phyloP scores from a whole-genome alignment of 139 green algal genomes.

The Parachlorella kessleri region DNA sequence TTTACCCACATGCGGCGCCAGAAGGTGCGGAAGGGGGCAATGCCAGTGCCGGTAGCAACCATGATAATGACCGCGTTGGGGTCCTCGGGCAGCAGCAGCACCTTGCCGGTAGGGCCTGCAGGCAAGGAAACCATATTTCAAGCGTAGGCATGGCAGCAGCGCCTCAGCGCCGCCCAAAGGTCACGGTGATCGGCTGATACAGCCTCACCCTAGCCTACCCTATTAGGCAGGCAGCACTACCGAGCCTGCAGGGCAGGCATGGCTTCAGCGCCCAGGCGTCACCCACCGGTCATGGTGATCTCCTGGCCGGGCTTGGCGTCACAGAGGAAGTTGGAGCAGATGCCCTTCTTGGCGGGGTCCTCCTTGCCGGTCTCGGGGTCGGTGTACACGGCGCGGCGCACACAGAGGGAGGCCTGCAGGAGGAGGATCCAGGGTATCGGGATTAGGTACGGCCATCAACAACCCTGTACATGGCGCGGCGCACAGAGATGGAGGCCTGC shows the following conservation, averaged over 20 bases:
- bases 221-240: no score
- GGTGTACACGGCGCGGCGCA: constrained; percentile 91
- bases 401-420: constrained; percentile 86
- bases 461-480: no score
- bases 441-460: neutral
- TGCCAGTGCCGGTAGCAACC: constrained; percentile 99
- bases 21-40: constrained; percentile 98
- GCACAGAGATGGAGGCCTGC: no score
- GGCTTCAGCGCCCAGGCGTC: no score
- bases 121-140: no score
- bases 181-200: no score
- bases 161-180: no score
- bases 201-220: no score
- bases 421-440: neutral
- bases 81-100: constrained; percentile 95
- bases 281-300: constrained; percentile 94
- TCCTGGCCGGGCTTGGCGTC: constrained; percentile 91
- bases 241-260: no score
- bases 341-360: constrained; percentile 96
- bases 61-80: constrained; percentile 92
- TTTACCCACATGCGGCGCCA: constrained; percentile 91
- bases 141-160: no score
- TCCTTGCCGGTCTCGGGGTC: constrained; percentile 89
- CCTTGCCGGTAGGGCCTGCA: constrained; percentile 95
- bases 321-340: constrained; percentile 99